Conservation (phyloP, 768 basidiomycete genomes). For the Trichaptum fuscoviolaceum region DNA sequence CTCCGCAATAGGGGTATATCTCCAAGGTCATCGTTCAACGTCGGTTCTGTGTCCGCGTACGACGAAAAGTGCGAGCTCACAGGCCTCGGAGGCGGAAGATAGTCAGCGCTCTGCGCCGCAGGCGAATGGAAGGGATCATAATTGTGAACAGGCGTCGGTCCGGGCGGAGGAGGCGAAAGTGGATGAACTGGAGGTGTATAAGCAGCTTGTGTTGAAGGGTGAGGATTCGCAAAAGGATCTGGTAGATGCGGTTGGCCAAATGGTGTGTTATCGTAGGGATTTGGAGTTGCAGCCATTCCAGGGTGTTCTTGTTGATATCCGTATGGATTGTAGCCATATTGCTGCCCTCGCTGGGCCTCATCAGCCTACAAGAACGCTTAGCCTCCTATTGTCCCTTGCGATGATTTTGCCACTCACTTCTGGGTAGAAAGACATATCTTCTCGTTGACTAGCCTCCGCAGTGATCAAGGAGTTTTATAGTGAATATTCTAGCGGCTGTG, state of each 20-base stretch:
- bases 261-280: slow-evolving; percentile 28
- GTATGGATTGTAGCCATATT: slow-evolving; percentile 57
- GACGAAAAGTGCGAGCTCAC: slow-evolving; percentile 18
- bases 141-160: slow-evolving; percentile 16
- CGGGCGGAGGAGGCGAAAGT: slow-evolving; percentile 21
- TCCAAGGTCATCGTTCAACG: slow-evolving; percentile 43
- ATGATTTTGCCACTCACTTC: slow-evolving; percentile 27
- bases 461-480: background rate
- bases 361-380: slow-evolving; percentile 40
- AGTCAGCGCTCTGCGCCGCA: slow-evolving; percentile 12
- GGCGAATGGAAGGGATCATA: slow-evolving; percentile 11
- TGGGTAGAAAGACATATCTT: slow-evolving; percentile 35
- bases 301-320: slow-evolving; percentile 29
- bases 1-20: slow-evolving; percentile 62
- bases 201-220: slow-evolving; percentile 21
- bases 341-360: slow-evolving; percentile 55
- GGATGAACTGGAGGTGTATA: slow-evolving; percentile 20
- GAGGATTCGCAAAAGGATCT: slow-evolving; percentile 38
- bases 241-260: slow-evolving; percentile 30
- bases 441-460: slow-evolving; percentile 10
- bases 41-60: slow-evolving; percentile 38
- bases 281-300: slow-evolving; percentile 25
- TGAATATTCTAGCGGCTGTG: background rate
- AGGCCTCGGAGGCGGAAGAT: slow-evolving; percentile 21
- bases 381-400: slow-evolving; percentile 1